phyloP scores from a whole-genome alignment of 208 protist species.

The Trypanosomatidae sp. region DNA sequence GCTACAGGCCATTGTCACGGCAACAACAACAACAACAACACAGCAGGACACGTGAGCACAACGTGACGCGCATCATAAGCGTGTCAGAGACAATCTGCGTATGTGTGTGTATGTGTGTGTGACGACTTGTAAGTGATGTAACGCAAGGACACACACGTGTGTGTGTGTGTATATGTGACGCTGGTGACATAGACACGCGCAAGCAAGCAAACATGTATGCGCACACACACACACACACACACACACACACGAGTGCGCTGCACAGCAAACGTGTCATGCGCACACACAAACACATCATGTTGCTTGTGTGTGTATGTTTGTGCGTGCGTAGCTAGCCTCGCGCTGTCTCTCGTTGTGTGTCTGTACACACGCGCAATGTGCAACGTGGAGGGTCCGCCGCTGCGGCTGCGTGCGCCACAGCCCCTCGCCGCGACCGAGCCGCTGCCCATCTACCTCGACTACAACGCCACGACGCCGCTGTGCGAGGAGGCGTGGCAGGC shows the following conservation, averaged over 20 bases:
- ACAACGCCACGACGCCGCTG: conserved; percentile 90
- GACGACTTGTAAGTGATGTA: neutral
- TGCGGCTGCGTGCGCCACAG: conserved; percentile 41
- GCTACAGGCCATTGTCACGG: conserved; percentile 7
- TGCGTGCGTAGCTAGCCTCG: too few species aligned
- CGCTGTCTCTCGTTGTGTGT: too few species aligned
- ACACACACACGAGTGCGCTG: neutral
- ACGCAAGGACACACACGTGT: neutral
- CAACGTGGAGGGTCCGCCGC: conserved; percentile 43
- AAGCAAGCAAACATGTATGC: too few species aligned
- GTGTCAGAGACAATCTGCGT: too few species aligned
- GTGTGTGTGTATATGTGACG: neutral
- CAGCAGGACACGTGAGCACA: neutral
- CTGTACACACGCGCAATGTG: too few species aligned
- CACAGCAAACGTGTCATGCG: neutral
- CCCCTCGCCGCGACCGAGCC: conserved; percentile 32
- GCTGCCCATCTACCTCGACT: conserved; percentile 88
- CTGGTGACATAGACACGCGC: too few species aligned
- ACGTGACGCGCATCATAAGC: neutral
- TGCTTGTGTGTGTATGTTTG: neutral
- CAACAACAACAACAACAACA: neutral
- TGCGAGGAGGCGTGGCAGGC: conserved; percentile 66
- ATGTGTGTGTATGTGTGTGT: too few species aligned
- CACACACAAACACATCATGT: neutral
- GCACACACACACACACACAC: too few species aligned